Percentiles rank a stretch among this genome's conserved stretches.
These are phyloP conservation scores for Penicillium janthinellum DNA, from an alignment of 2,329 filamentous ascomycete species.

Conservation along the genomic window DNA sequence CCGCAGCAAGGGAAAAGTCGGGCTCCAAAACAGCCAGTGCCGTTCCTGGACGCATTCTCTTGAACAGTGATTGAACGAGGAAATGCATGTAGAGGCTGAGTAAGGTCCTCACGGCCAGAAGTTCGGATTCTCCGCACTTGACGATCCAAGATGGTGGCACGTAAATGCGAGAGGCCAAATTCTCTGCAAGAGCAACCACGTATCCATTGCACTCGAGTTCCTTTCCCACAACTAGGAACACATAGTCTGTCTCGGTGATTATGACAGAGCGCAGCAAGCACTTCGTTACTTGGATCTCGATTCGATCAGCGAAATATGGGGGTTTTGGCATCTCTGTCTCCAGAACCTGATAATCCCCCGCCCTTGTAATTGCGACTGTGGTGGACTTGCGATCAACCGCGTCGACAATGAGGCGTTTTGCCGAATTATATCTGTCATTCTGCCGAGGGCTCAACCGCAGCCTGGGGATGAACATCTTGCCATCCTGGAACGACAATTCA, in stretches of 20 bases:
- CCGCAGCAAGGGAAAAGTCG: slow-evolving; percentile 20
- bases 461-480: slow-evolving; percentile 32
- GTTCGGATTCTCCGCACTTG: slow-evolving; percentile 6
- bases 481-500: slow-evolving; percentile 30
- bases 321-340: neutral
- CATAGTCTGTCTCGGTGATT: slow-evolving; percentile 6
- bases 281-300: slow-evolving; percentile 12
- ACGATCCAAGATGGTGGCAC: slow-evolving; percentile 14
- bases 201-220: neutral
- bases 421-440: slow-evolving; percentile 31
- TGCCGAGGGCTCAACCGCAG: slow-evolving; percentile 17
- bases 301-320: neutral
- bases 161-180: slow-evolving; percentile 13
- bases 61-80: slow-evolving; percentile 14
- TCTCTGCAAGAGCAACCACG: slow-evolving; percentile 16
- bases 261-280: slow-evolving; percentile 19
- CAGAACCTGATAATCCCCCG: slow-evolving; percentile 14
- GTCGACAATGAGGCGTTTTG: slow-evolving; percentile 22
- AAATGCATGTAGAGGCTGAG: slow-evolving; percentile 19
- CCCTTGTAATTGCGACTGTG: slow-evolving; percentile 8
- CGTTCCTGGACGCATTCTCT: slow-evolving; percentile 9
- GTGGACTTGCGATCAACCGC: slow-evolving; percentile 7
- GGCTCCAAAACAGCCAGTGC: slow-evolving; percentile 21
- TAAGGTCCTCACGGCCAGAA: slow-evolving; percentile 11
- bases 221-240: slow-evolving; percentile 21